These are phyloP conservation scores for Phytopythium cucurbitacearum DNA, from an alignment of 352 stramenopile genomes.

Conservation along the genomic window DNA sequence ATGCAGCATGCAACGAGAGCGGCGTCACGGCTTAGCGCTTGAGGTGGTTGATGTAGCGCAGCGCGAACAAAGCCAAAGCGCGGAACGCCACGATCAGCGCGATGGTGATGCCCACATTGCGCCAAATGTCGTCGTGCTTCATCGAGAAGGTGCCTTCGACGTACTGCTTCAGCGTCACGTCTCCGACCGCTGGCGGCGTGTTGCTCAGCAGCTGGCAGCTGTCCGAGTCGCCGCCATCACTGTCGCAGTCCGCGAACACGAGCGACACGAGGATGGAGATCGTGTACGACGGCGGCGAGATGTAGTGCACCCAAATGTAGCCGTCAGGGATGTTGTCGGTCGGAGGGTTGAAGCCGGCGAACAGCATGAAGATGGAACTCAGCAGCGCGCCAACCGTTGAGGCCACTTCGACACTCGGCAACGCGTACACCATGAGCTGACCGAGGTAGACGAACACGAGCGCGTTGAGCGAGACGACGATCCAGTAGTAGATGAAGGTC, in stretches of 20 bases:
- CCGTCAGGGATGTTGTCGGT: slow-evolving; percentile 35
- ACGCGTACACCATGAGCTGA: slow-evolving; percentile 36
- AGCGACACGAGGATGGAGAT: slow-evolving; percentile 36
- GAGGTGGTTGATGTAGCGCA: slow-evolving; percentile 44
- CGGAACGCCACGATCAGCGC: slow-evolving; percentile 31
- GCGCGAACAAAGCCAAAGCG: slow-evolving; percentile 23
- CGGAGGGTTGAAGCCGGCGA: slow-evolving; percentile 52
- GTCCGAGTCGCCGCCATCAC: slow-evolving; percentile 7
- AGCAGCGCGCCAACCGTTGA: slow-evolving; percentile 33
- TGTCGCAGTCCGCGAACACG: slow-evolving; percentile 31
- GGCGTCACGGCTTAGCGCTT: slow-evolving; percentile 17
- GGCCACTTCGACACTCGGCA: slow-evolving; percentile 36
- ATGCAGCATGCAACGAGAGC: too few species aligned
- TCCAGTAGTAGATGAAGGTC: slow-evolving; percentile 52
- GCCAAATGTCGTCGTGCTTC: slow-evolving; percentile 44
- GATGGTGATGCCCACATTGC: slow-evolving; percentile 28
- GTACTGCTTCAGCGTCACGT: slow-evolving; percentile 45
- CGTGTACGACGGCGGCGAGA: slow-evolving; percentile 37
- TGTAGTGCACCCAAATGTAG: slow-evolving; percentile 60
- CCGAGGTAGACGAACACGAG: slow-evolving; percentile 49
- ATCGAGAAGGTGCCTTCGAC: slow-evolving; percentile 44
- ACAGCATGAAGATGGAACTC: slow-evolving; percentile 48
- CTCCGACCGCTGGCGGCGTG: slow-evolving; percentile 12
- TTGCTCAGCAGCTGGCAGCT: slow-evolving; percentile 25
- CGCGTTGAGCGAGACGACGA: slow-evolving; percentile 39